These are phyloP conservation scores for Syzygium aqueum DNA, from an alignment of 345 rosid species.

Conservation along the genomic window DNA sequence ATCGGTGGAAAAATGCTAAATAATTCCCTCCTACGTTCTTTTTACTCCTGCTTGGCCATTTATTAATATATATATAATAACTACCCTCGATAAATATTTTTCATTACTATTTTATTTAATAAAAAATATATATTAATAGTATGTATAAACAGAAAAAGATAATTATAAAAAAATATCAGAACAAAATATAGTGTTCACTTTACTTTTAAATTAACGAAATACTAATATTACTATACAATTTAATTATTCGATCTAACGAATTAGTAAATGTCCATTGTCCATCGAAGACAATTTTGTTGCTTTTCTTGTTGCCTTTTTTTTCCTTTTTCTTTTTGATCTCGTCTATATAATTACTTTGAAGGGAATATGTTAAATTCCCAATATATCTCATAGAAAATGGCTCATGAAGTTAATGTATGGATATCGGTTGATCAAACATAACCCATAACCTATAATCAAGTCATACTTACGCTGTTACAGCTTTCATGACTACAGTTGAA, in stretches of 20 bases:
- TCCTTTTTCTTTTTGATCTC: background rate
- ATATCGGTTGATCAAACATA: background rate
- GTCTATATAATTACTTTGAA: rapidly evolving
- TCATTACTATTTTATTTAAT: background rate
- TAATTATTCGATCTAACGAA: rapidly evolving
- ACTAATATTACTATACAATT: rapidly evolving
- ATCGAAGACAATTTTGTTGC: background rate
- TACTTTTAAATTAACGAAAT: too few species aligned
- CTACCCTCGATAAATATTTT: too few species aligned
- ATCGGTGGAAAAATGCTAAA: too few species aligned
- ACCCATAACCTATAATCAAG: background rate
- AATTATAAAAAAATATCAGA: too few species aligned
- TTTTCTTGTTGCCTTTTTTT: background rate
- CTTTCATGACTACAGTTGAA: background rate
- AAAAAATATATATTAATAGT: too few species aligned
- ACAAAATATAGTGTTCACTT: too few species aligned
- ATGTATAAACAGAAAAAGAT: too few species aligned
- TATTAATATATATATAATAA: too few species aligned
- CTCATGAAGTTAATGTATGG: rapidly evolving
- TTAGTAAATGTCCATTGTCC: background rate
- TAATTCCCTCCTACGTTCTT: too few species aligned
- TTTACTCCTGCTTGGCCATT: too few species aligned
- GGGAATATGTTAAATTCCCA: background rate
- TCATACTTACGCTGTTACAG: background rate
- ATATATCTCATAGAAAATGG: background rate